Evolutionary conservation across 164 flowering plant species (phyloP).

Genomic region (Annona squamosa): DNA sequence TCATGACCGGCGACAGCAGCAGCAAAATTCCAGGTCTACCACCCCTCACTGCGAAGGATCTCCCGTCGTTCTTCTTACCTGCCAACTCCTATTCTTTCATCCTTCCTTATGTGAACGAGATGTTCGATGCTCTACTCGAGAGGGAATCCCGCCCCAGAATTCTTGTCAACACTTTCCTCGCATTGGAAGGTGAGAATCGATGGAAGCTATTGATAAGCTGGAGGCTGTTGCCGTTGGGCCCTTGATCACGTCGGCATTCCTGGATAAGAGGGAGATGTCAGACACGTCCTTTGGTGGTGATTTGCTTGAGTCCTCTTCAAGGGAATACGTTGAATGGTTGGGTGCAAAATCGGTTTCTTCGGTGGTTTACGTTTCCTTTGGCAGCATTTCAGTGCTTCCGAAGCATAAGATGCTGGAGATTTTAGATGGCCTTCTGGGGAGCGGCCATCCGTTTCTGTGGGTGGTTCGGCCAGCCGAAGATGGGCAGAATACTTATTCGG

Average conservation of each 20-base stretch:
- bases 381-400: slow-evolving; percentile 1
- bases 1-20: background rate
- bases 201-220: slow-evolving; percentile 9
- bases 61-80: slow-evolving; percentile 31
- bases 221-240: slow-evolving; percentile 40
- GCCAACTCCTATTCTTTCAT: background rate
- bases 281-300: slow-evolving; percentile 4
- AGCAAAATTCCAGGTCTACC: slow-evolving; percentile 21
- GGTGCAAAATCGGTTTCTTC: slow-evolving; percentile 3
- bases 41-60: slow-evolving; percentile 16
- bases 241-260: slow-evolving; percentile 37
- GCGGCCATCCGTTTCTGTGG: slow-evolving; percentile 24
- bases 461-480: slow-evolving; percentile 12
- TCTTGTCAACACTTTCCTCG: slow-evolving; percentile 43
- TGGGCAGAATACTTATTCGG: background rate
- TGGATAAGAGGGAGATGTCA: slow-evolving; percentile 12
- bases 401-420: slow-evolving; percentile 22
- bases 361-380: slow-evolving; percentile 13
- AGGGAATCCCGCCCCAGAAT: slow-evolving; percentile 22
- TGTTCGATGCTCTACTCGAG: background rate
- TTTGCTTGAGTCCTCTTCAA: background rate
- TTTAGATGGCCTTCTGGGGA: slow-evolving; percentile 9
- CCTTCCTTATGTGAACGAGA: slow-evolving; percentile 6
- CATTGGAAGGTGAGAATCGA: slow-evolving; percentile 22
- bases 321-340: slow-evolving; percentile 7